Conservation (phyloP, 495 filamentous ascomycete genomes). For the Aspergillus ostianus region DNA sequence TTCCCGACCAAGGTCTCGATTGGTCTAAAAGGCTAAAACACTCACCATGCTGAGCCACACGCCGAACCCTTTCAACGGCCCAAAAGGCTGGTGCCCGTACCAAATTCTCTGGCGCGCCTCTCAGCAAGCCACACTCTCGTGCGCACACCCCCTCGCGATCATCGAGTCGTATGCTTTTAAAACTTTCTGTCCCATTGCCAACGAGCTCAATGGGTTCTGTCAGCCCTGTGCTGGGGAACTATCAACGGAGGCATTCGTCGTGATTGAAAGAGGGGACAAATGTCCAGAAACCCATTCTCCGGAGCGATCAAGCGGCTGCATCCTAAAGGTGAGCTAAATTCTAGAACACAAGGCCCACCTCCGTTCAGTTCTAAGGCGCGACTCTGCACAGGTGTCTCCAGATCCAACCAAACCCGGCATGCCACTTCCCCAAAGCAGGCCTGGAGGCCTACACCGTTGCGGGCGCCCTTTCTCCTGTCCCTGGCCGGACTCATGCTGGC, state of each 20-base stretch:
- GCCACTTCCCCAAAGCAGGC: background rate
- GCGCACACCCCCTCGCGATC: background rate
- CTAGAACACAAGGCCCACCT: background rate
- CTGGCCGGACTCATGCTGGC: slow-evolving; percentile 19
- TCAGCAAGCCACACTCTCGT: background rate
- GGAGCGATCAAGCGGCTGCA: background rate
- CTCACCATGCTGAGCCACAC: background rate
- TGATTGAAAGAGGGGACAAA: background rate
- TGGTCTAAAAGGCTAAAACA: background rate
- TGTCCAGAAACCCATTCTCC: background rate
- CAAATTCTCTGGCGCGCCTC: background rate
- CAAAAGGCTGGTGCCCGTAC: background rate
- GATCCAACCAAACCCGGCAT: background rate
- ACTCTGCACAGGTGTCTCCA: background rate
- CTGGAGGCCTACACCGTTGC: slow-evolving; percentile 12
- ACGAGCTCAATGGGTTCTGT: background rate
- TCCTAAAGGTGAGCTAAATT: background rate
- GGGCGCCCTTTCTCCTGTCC: slow-evolving; percentile 15
- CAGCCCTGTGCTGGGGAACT: background rate
- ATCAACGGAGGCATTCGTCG: background rate
- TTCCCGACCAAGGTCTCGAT: background rate
- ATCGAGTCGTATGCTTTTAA: background rate
- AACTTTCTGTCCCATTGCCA: background rate
- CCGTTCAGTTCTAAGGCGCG: background rate
- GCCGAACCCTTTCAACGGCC: background rate